Base-by-base conservation (phyloP, 805 yeast genomes). In the Ogataea naganishii region DNA sequence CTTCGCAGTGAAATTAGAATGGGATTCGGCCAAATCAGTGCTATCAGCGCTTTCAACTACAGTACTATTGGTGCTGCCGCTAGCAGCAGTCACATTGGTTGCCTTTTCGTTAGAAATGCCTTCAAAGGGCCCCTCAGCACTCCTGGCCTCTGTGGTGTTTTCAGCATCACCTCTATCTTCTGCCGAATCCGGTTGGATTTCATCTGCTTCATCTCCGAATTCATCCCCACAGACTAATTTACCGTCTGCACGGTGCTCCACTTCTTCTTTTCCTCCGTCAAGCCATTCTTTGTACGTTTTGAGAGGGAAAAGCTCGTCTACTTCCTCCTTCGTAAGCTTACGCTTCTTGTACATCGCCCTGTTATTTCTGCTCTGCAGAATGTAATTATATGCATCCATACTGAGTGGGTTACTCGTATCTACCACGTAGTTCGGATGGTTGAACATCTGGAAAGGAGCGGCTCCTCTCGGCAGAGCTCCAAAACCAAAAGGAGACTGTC, bases 231-330 rank as follows among this genome's bases (percentile, higher is more conserved):
- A 47, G 6, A 45, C 47, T 14, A 54, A 29, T 19, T 41, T 40
- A 15, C 51, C 54, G 23, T 46, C 70, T 29, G 61, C 72, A 30
- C 74, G 45, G 25, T 56, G 50, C 11, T 57, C 55, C 40, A 70
- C 72, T 20, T 64, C 60, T 40, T 72, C 78, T 30, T 66, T 63
- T 13, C 80, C 83, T 20, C 77, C 78, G 35, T 66, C 60, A 18
- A 73, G 49, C 83, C 83, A 77, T 32, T 72, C 66, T 26, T 58
- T 51, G 43, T 75, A 77, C 2, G 76, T 63, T 35, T 71, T 65
- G 14, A 57, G 45, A 1, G 84, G 84, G 47, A 77, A 77, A 30
- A 75, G 50, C 16, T 60, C 60, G 24, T 75, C 74, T n/a, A 76
- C 78, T 44, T 77, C 76, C 18, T 60, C 66, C 31, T 60, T 69